Conservation (phyloP, 805 yeast genomes). For the Candida stauntonica region DNA sequence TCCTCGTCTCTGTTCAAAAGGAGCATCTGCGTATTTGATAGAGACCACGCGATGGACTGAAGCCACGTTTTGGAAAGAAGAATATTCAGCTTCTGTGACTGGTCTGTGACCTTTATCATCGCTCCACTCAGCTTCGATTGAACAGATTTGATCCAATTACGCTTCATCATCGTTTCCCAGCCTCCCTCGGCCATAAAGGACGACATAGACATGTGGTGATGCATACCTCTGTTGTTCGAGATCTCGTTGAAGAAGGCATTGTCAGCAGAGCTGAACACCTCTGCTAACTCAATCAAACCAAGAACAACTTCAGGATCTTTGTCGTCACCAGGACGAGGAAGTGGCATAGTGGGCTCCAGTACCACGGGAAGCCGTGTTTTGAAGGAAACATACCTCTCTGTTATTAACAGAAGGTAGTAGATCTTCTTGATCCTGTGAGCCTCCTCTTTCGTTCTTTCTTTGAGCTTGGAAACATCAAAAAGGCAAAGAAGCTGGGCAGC, state of each 20-base stretch:
- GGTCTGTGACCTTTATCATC: conserved; percentile 3
- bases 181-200: too few relatives aligned
- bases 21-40: conserved; percentile 17
- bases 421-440: conserved; percentile 22
- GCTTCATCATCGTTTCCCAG: conserved; percentile 9
- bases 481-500: conserved; percentile 19
- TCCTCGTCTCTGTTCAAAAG: conserved; percentile 7
- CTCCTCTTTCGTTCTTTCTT: conserved; percentile 10
- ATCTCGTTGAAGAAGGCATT: conserved; percentile 19
- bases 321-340: conserved; percentile 22
- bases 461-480: conserved; percentile 13
- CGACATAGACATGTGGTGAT: too few relatives aligned
- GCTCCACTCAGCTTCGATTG: conserved; percentile 15
- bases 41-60: conserved; percentile 24
- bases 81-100: conserved; percentile 20
- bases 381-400: conserved; percentile 22
- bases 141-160: conserved; percentile 17
- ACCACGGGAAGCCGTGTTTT: conserved; percentile 19
- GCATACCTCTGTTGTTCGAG: conserved; percentile 1
- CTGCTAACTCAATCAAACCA: conserved; percentile 22
- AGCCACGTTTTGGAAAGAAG: conserved; percentile 22
- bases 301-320: conserved; percentile 22
- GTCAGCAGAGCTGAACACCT: conserved; percentile 22
- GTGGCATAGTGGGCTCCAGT: conserved; percentile 20
- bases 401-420: conserved; percentile 20